Conservation (phyloP, 225 moss, liverwort and hornwort species). For the Physcomitrium patens region DNA sequence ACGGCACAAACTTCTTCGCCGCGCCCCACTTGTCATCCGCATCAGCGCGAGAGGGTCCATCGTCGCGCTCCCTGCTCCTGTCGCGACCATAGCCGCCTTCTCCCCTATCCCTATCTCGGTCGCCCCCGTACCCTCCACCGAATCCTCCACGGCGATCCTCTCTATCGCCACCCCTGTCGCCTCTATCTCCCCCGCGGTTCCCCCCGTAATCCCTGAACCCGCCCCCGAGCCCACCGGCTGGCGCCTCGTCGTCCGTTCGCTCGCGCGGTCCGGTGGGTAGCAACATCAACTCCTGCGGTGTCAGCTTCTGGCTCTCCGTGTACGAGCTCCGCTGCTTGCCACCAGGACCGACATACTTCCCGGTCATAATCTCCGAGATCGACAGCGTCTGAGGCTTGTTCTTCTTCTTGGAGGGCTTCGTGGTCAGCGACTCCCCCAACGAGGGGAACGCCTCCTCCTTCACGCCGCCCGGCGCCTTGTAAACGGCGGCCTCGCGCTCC, state of each 20-base stretch:
- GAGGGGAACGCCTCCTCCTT: constrained; percentile 60
- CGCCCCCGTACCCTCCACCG: constrained; percentile 55
- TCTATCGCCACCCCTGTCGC: constrained; percentile 41
- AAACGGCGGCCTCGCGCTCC: constrained; percentile 30
- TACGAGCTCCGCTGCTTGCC: constrained; percentile 54
- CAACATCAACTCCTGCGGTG: background rate
- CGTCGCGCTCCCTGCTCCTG: constrained; percentile 53
- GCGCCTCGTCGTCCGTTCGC: too few species aligned
- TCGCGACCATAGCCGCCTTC: constrained; percentile 22
- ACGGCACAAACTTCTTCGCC: constrained; percentile 55
- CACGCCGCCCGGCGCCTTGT: constrained; percentile 14
- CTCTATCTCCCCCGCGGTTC: constrained; percentile 45
- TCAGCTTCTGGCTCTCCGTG: constrained; percentile 50
- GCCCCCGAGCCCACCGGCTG: constrained; percentile 36
- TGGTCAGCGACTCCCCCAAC: constrained; percentile 45
- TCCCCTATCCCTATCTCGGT: constrained; percentile 48
- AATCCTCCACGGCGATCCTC: constrained; percentile 53
- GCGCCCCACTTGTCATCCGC: constrained; percentile 72
- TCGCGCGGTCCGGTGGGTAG: too few species aligned
- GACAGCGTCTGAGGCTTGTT: constrained; percentile 52
- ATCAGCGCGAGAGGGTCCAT: constrained; percentile 70
- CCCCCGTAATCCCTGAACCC: constrained; percentile 56
- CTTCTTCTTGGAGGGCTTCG: constrained; percentile 61
- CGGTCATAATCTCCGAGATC: constrained; percentile 56
- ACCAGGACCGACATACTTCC: constrained; percentile 67